These are phyloP conservation scores for Crepidotus variabilis DNA, from an alignment of 768 basidiomycete species.

Conservation along the genomic window DNA sequence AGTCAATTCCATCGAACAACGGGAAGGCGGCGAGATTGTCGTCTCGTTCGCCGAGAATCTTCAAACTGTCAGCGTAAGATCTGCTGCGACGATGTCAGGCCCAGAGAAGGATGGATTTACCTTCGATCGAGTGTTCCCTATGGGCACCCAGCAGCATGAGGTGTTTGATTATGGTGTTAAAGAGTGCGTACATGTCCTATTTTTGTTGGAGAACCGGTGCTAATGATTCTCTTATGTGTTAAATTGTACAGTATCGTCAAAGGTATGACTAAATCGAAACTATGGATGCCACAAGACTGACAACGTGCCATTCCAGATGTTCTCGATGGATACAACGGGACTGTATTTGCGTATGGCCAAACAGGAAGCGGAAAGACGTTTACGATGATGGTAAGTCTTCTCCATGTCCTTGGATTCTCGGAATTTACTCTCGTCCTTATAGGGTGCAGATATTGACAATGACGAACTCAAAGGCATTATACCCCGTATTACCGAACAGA, in stretches of 20 bases:
- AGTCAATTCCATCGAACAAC: conserved; percentile 84
- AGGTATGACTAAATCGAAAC: conserved; percentile 41
- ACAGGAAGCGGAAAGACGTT: conserved; percentile 91
- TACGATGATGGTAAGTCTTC: conserved; percentile 86
- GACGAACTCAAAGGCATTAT: conserved; percentile 94
- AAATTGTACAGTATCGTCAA: conserved; percentile 72
- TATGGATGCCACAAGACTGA: not conserved
- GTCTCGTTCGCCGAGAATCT: conserved; percentile 86
- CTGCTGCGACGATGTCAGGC: conserved; percentile 62
- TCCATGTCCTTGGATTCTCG: conserved; percentile 6
- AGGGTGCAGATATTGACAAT: conserved; percentile 98
- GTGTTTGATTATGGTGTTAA: conserved; percentile 99
- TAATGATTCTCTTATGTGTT: conserved; percentile 16
- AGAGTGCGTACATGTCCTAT: conserved; percentile 56
- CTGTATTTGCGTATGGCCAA: conserved; percentile 86
- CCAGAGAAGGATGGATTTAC: conserved; percentile 98
- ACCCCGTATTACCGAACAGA: conserved; percentile 97
- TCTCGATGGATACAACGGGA: conserved; percentile 97
- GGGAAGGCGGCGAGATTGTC: conserved; percentile 87
- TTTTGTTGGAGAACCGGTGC: conserved; percentile 2
- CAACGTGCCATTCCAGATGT: conserved; percentile 60
- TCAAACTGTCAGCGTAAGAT: conserved; percentile 79
- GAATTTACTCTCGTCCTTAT: conserved; percentile 10
- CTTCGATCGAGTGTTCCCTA: conserved; percentile 94
- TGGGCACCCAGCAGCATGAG: conserved; percentile 85